Evolutionary conservation across 176 grass and related monocot species (phyloP), one percentile per base, ranked within the genome.

Genomic region (Aegilops tauschii): DNA sequence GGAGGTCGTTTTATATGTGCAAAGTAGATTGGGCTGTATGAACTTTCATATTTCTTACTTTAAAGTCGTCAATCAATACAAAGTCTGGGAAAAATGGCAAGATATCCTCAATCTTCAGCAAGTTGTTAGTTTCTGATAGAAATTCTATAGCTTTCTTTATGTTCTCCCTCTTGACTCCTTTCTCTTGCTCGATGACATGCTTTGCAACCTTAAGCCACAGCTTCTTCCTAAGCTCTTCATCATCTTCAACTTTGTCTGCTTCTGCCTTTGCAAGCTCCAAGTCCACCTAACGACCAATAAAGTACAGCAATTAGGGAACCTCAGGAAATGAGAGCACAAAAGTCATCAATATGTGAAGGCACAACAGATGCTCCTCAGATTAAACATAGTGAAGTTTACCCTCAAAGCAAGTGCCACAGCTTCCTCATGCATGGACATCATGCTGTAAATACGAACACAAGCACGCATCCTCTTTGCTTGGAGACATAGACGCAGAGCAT

Each of bases 371-470:
- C 80, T 63, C 69, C 76, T 85, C 6, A 77, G 8, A 81, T 62
- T 29, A 30, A 86, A 86, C 30, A 61, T 50, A 67, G 56, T 83
- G 72, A 83, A 61, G 28, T 66, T 82, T 92, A 94, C 96, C 90
- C 89, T 93, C 56, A 98, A 92, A 88, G 96, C 93, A 86, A 98
- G 93, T 62, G 96, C 93, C 44, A 98, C 96, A 77, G 96, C 96
- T 89, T 98, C 96, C 87, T 96, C 96, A 29, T 98, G 96, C 96
- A 98, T 98, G 82, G 92, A 94, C 96, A 98, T 98, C 93, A 96
- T 98, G 82, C 96, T 98, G 73, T 98, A 98, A 81, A 98, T 98
- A 82, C 90, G 90, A 87, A 98, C 90, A 82, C 96, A 98, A 58
- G 96, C 90, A 90, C 92, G 91, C 93, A 98, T 98, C 84, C 90